A percentile compares a stretch with the other conserved stretches of the same genome.
These are phyloP conservation scores for Chlorophyllum brunneum DNA, from an alignment of 768 basidiomycete species.

Conservation along the genomic window DNA sequence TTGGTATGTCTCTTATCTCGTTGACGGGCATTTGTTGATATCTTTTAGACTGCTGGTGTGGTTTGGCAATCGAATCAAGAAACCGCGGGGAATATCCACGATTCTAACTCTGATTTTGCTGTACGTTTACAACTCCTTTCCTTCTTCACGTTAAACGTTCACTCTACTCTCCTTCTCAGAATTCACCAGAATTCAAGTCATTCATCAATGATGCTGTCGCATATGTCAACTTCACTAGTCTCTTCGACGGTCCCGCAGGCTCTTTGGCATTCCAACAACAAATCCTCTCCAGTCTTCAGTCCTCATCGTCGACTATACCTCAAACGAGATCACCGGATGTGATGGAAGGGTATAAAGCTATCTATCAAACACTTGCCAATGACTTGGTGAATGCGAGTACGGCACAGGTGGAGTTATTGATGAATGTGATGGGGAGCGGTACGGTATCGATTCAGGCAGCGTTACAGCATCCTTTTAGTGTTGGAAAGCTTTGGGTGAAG, in stretches of 20 bases:
- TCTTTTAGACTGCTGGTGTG: conserved; percentile 23
- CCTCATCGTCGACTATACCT: conserved; percentile 33
- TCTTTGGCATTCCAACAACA: conserved; percentile 15
- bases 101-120: conserved; percentile 26
- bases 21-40: background rate
- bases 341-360: conserved; percentile 48
- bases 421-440: conserved; percentile 30
- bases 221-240: conserved; percentile 49
- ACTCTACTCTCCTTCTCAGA: conserved; percentile 16
- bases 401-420: conserved; percentile 55
- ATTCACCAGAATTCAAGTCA: conserved; percentile 39
- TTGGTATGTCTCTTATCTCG: conserved; percentile 25
- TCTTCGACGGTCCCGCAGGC: conserved; percentile 31
- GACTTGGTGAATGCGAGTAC: conserved; percentile 32
- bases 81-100: conserved; percentile 31
- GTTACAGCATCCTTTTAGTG: conserved; percentile 60
- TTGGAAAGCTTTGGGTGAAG: conserved; percentile 62
- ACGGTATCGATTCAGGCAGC: conserved; percentile 55
- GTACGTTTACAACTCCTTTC: conserved; percentile 14
- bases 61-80: conserved; percentile 22
- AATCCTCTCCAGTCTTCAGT: conserved; percentile 23
- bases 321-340: conserved; percentile 37
- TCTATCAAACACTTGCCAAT: conserved; percentile 41
- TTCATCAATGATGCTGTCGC: conserved; percentile 63
- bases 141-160: background rate